phyloP scores from a whole-genome alignment of 257 asterid species.

The Solanum dulcamara region DNA sequence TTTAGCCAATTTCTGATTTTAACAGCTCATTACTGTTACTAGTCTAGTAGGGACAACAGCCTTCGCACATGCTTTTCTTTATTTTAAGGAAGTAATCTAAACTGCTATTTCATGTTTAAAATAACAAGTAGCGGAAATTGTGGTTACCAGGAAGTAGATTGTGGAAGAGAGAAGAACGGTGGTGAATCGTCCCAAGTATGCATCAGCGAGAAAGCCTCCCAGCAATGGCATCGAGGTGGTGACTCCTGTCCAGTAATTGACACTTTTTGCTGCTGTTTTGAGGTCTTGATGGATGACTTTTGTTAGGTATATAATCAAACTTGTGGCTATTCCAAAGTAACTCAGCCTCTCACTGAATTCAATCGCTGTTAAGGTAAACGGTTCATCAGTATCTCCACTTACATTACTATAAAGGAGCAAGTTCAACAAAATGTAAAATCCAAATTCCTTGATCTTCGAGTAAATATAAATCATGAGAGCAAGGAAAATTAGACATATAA shows the following conservation, averaged over 20 bases:
- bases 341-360: conserved; percentile 19
- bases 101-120: not conserved
- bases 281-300: conserved; percentile 16
- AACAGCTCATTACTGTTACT: not conserved
- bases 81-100: not conserved
- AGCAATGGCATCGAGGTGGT: conserved; percentile 17
- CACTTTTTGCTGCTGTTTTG: conserved; percentile 17
- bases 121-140: not conserved
- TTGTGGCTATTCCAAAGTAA: conserved; percentile 8
- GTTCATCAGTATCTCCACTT: conserved; percentile 47
- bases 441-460: not conserved
- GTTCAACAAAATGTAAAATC: not conserved
- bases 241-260: conserved; percentile 18
- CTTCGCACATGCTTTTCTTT: not conserved
- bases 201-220: conserved; percentile 23
- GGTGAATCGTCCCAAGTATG: conserved; percentile 16
- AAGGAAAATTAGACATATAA: not conserved
- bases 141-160: conserved; percentile 13
- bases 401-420: not conserved
- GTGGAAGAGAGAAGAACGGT: conserved; percentile 14
- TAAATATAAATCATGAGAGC: not conserved
- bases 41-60: not conserved
- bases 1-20: not conserved
- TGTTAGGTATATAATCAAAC: conserved; percentile 16
- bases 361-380: conserved; percentile 14